A percentile compares a stretch with the other conserved stretches of the same genome.
Conservation (phyloP, 169 alveolate genomes). For the Theileria equi region DNA sequence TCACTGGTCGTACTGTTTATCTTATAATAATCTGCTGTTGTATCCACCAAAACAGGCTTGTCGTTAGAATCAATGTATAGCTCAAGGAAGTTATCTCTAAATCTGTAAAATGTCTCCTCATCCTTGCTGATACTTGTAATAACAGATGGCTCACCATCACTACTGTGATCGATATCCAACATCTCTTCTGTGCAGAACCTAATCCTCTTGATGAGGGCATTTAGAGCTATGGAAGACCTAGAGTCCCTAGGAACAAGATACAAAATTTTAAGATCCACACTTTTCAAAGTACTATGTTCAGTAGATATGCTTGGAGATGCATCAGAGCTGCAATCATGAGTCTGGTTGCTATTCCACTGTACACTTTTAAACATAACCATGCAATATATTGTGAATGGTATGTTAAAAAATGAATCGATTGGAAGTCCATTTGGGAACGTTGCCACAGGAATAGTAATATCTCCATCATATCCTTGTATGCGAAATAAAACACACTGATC, state of each 20-base stretch:
- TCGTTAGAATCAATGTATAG: conserved; percentile 11
- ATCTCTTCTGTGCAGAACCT: not conserved
- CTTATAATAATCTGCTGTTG: not conserved
- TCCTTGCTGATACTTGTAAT: not conserved
- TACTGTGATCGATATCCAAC: no score
- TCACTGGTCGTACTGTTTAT: conserved; percentile 34
- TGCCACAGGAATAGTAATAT: conserved; percentile 27
- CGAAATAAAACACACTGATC: conserved; percentile 6
- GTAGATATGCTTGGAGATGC: not conserved
- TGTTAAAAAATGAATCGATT: conserved; percentile 11
- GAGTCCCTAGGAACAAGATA: conserved; percentile 3
- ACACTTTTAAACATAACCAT: not conserved
- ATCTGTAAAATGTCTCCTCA: conserved; percentile 21
- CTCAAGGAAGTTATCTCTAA: conserved; percentile 7
- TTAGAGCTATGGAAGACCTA: not conserved
- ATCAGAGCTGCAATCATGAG: not conserved
- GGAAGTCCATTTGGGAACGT: conserved; percentile 52
- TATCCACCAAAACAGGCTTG: conserved; percentile 14
- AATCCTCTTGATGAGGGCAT: not conserved
- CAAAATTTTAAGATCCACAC: not conserved
- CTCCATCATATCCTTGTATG: conserved; percentile 6
- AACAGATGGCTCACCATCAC: no score
- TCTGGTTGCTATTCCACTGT: not conserved
- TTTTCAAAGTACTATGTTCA: conserved; percentile 6
- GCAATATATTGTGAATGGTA: not conserved